Evolutionary conservation across 768 basidiomycete species (phyloP), one percentile per base, ranked within the genome.

Genomic region (Mycena sanguinolenta): DNA sequence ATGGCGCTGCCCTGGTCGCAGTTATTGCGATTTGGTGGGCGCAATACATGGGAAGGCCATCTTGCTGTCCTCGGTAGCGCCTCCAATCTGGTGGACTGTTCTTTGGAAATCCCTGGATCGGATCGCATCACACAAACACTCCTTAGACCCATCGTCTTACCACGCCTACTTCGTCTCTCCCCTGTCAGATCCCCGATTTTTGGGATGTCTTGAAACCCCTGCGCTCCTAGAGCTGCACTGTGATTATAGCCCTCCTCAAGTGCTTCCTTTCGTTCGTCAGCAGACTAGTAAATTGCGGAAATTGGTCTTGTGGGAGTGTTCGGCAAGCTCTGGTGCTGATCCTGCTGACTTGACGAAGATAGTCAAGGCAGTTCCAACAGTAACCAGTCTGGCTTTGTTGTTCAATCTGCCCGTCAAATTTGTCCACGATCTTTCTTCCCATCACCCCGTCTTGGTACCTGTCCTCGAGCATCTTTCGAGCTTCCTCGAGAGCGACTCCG

Each of bases 201-300:
- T 67, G 27, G 46, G 36, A 19, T 53, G 25, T 36, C 38, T 67
- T 9, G 65, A 60, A 2, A 67, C 58, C 19, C 65, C 58, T 14
- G 65, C 65, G 12, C 65, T 67, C 28, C 16, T n/a, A 21, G 65
- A 67, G n/a, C 25, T 67, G 27, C 54, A 60, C 27, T 60, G 58
- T 5, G 9, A 50, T 9, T 27, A 19, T 19, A 19, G 23, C 34
- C 8, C n/a, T 23, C 6, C 2, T 25, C 27, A 3, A 1, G n/a
- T 52, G 14, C 57, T 66, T 28, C 21, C 32, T 9, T 34, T 58
- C 36, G 23, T 58, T 25, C 58, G 23, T 30, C 46, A 49, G 6
- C 34, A 38, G 46, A 14, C 17, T 14, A 36, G 34, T 44, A 39
- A 23, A 42, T 13, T 66, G 16, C 30, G 30, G 12, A 66, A 59